Evolutionary conservation across 768 basidiomycete genomes (phyloP), one percentile per base, ranked within the genome.

Genomic region (Phanerochaete carnosa): DNA sequence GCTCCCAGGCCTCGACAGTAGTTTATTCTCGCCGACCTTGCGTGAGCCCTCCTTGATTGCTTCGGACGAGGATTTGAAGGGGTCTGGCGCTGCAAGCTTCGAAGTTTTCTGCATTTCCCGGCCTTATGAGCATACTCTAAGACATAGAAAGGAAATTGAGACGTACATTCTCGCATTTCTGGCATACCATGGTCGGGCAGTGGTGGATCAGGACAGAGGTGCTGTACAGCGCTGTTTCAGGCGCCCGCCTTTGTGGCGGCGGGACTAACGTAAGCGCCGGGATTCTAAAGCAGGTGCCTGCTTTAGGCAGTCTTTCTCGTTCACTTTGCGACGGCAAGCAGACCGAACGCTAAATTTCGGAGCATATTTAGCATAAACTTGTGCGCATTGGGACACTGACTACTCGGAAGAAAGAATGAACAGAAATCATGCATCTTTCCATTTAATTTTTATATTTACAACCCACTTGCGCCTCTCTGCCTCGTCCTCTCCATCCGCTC

Each of bases 1-100:
- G 47, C 80, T 83, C 6, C 54, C 54, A 30, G 87, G 87, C 35
- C 88, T 81, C 57, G 79, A 77, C 47, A 91, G 76, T 29, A 93
- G 83, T 77, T 92, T 92, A 77, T 93, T 94, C 79, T 91, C 92
- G 29, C 71, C 71, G 43, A 94, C 83, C 73, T 83, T 92, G 63
- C 92, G 82, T 30, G 86, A 83, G 51, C 91, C 91, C 19, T 88
- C 88, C 76, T 89, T 92, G 75, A 92, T 88, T 64, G 86, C 84
- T 53, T 76, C 75, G 1, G 89, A 86, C 49, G 88, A 87, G 12
- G 90, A 81, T 32, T 80, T 82, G 75, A 93, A 94, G 43, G 92
- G 92, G 76, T 94, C 92, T 50, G 92, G 93, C 2, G 92, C 92
- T 58, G 92, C 92, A 47, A 94, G 82, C 73, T 91, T 94, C 59